A percentile compares a stretch with the other conserved stretches of the same genome.
Evolutionary conservation across 73 alveolate genomes (phyloP).

Genomic region (Paramecium biaurelia): DNA sequence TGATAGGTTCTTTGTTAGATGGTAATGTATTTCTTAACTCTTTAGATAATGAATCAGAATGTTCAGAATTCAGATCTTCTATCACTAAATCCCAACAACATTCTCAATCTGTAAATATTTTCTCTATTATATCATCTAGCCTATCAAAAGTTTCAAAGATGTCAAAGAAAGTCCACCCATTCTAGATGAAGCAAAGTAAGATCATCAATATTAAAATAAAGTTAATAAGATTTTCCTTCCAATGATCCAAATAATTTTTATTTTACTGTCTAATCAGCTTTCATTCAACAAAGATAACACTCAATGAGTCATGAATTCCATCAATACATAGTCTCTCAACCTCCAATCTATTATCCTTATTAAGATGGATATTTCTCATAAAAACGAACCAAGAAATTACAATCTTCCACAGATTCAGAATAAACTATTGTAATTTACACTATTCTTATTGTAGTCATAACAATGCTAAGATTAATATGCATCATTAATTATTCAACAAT

Average conservation of each 20-base stretch:
- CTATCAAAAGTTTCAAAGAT: conserved; percentile 32
- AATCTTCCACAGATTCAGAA: neutral
- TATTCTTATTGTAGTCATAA: neutral
- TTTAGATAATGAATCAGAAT: conserved; percentile 16
- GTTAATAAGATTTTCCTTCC: conserved; percentile 31
- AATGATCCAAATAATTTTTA: neutral
- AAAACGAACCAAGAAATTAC: neutral
- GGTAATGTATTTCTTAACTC: neutral
- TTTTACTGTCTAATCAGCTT: neutral
- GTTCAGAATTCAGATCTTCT: conserved; percentile 47
- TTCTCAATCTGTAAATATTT: neutral
- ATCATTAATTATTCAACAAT: neutral
- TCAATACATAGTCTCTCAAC: neutral
- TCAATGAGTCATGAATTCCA: conserved; percentile 15
- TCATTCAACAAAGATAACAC: neutral
- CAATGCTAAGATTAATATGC: conserved; percentile 41
- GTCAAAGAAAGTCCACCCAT: neutral
- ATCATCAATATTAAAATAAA: neutral
- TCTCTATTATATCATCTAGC: neutral
- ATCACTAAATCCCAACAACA: conserved; percentile 26
- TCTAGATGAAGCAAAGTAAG: neutral
- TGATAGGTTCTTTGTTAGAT: conserved; percentile 45
- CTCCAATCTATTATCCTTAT: neutral
- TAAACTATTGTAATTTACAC: neutral
- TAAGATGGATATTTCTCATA: conserved; percentile 24